These are phyloP conservation scores for Amaranthus tricolor DNA, from an alignment of 179 eudicot species.

Conservation along the genomic window DNA sequence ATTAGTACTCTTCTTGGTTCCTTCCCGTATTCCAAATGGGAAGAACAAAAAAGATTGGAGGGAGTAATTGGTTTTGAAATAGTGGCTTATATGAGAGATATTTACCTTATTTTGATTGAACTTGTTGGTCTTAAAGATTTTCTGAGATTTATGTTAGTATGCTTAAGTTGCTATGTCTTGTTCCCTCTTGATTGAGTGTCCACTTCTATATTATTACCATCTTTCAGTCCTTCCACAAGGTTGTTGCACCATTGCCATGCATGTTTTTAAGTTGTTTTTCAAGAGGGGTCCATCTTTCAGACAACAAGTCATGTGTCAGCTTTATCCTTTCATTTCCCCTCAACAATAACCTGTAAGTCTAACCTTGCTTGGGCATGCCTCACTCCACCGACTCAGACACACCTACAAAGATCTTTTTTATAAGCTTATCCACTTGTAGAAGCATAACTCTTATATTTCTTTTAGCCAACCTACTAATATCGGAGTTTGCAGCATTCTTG, in stretches of 20 bases:
- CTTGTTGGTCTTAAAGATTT: no score
- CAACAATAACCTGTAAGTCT: not conserved
- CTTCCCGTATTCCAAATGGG: no score
- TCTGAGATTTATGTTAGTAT: no score
- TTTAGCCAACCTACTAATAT: not conserved
- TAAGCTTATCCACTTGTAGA: not conserved
- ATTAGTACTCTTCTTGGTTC: no score
- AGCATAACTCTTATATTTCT: not conserved
- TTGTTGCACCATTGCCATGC: not conserved
- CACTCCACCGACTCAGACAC: not conserved
- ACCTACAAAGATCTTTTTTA: not conserved
- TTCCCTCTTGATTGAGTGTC: not conserved
- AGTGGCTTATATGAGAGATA: no score
- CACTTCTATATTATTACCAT: not conserved
- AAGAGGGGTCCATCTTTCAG: not conserved
- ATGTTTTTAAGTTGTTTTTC: not conserved
- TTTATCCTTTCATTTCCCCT: not conserved
- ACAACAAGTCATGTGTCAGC: not conserved
- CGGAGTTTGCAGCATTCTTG: not conserved
- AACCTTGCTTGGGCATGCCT: not conserved
- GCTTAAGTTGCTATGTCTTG: not conserved
- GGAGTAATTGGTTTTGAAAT: no score
- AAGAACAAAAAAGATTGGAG: no score
- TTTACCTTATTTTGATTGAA: no score
- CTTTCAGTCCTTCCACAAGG: not conserved